Conservation (phyloP, 192 early-diverging fungal species). For the Mycoemilia scoparia region DNA sequence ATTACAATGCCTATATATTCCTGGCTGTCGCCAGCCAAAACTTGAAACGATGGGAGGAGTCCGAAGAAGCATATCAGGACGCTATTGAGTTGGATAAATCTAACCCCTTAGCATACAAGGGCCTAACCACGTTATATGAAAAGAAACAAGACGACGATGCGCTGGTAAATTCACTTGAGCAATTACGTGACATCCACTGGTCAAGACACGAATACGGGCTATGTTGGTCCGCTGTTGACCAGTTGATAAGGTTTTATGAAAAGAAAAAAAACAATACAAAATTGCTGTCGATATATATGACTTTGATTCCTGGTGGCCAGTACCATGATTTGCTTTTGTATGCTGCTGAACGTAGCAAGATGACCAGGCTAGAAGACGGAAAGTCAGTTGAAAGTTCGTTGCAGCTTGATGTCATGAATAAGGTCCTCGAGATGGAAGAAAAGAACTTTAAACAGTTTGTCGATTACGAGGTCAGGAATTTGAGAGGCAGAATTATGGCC, state of each 20-base stretch:
- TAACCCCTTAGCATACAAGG: constrained; percentile 48
- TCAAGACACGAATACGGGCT: constrained; percentile 12
- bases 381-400: too few species aligned
- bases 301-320: constrained; percentile 4
- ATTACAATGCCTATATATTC: constrained; percentile 33
- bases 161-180: constrained; percentile 8
- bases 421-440: too few species aligned
- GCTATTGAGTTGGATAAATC: constrained; percentile 38
- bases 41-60: constrained; percentile 33
- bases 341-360: constrained; percentile 2
- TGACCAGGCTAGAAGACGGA: too few species aligned
- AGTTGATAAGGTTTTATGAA: constrained; percentile 32
- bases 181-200: constrained; percentile 18
- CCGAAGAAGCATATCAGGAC: constrained; percentile 32
- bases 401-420: too few species aligned
- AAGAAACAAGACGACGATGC: constrained; percentile 9
- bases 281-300: constrained; percentile 11
- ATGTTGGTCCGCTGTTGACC: constrained; percentile 30
- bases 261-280: constrained; percentile 16
- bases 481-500: too few species aligned
- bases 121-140: constrained; percentile 44
- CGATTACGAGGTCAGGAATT: too few species aligned
- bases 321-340: constrained; percentile 3
- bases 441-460: too few species aligned
- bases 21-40: constrained; percentile 50